Percentiles rank a stretch among this genome's conserved stretches.
Conservation (phyloP, 148 eudicot species). For the Oxyria digyna region DNA sequence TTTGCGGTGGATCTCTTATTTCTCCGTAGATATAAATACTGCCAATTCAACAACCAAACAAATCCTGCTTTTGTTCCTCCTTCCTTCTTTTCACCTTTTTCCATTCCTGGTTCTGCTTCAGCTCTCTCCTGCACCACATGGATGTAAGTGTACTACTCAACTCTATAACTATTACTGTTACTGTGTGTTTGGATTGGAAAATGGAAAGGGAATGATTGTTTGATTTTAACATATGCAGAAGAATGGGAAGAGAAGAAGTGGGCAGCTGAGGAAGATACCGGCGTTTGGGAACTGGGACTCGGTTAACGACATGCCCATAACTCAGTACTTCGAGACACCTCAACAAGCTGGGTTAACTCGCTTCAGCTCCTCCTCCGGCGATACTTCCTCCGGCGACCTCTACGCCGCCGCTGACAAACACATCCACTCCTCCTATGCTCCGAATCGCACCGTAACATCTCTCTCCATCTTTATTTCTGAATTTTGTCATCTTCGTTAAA, state of each 20-base stretch:
- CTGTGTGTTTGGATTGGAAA: too few species aligned
- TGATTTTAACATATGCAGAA: not conserved
- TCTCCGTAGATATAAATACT: too few species aligned
- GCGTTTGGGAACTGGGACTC: constrained; percentile 74
- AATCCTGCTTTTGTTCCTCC: not conserved
- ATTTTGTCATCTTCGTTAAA: too few species aligned
- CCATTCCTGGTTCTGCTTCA: not conserved
- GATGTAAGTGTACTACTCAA: not conserved
- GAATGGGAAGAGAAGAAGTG: constrained; percentile 7
- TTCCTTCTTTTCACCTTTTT: not conserved
- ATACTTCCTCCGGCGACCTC: constrained; percentile 7
- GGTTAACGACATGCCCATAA: constrained; percentile 52
- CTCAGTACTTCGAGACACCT: constrained; percentile 68
- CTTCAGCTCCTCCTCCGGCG: constrained; percentile 35
- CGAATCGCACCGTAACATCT: not conserved
- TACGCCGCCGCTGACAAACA: not conserved
- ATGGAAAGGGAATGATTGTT: not conserved
- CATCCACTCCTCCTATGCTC: not conserved
- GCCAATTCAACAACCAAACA: too few species aligned
- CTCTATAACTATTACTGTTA: too few species aligned
- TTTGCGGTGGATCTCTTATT: not conserved
- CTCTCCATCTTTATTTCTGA: not conserved
- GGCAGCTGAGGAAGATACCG: constrained; percentile 8
- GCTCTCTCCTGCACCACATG: not conserved
- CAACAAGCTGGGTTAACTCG: constrained; percentile 55